A percentile compares a stretch with the other conserved stretches of the same genome.
Conservation (phyloP, 73 alveolate species). For the Paramecium caudatum region DNA sequence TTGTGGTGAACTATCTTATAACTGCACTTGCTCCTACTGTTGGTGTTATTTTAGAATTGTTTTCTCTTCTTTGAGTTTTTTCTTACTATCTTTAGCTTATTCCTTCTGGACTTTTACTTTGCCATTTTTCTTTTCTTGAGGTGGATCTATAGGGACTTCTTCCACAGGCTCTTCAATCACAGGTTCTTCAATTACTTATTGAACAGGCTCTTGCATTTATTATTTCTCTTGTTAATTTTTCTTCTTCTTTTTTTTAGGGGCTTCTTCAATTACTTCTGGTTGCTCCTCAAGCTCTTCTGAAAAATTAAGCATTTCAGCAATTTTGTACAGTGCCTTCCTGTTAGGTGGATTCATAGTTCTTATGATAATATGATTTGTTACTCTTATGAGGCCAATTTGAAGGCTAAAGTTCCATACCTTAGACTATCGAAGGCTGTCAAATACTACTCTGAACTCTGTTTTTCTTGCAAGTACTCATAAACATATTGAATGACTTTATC, state of each 20-base stretch:
- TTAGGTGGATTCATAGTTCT: constrained; percentile 42
- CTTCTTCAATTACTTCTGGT: neutral
- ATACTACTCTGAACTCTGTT: neutral
- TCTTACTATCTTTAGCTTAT: neutral
- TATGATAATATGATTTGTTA: neutral
- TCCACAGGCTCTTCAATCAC: neutral
- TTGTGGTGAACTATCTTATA: neutral
- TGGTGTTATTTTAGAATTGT: constrained; percentile 8
- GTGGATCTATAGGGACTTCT: neutral
- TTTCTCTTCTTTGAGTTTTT: constrained; percentile 28
- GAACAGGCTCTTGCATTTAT: neutral
- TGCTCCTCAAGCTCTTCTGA: neutral
- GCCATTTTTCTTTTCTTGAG: constrained; percentile 8
- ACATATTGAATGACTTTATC: constrained; percentile 49
- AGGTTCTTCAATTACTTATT: neutral
- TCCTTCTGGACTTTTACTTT: constrained; percentile 15
- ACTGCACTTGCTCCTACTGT: neutral
- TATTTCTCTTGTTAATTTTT: neutral
- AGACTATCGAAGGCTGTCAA: neutral
- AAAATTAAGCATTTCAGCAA: constrained; percentile 44
- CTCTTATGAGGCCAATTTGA: constrained; percentile 10
- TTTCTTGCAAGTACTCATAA: constrained; percentile 40
- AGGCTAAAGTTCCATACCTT: neutral
- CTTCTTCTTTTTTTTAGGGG: neutral
- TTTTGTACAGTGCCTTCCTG: constrained; percentile 6